These are phyloP conservation scores for Fonsecaea monophora DNA, from an alignment of 2,329 filamentous ascomycete species.

Conservation along the genomic window DNA sequence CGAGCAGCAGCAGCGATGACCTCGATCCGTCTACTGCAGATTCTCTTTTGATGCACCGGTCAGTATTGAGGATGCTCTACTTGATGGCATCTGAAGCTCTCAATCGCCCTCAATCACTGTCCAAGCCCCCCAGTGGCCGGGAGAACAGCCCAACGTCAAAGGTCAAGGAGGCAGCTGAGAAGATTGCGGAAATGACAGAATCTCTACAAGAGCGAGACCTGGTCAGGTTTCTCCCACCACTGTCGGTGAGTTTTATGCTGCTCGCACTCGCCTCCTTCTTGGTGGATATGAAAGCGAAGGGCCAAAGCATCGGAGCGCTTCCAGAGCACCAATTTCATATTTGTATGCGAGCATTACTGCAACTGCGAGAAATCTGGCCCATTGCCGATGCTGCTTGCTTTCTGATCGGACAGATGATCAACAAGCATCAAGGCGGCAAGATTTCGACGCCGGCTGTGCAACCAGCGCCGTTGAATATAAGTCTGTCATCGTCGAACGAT, in stretches of 20 bases:
- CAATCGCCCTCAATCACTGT: slow-evolving; percentile 29
- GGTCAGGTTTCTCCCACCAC: slow-evolving; percentile 30
- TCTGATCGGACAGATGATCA: slow-evolving; percentile 36
- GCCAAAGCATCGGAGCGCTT: slow-evolving; percentile 12
- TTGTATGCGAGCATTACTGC: slow-evolving; percentile 31
- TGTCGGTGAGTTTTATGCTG: slow-evolving; percentile 34
- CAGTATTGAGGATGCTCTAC: slow-evolving; percentile 30
- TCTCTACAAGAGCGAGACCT: slow-evolving; percentile 29
- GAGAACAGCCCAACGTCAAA: slow-evolving; percentile 24
- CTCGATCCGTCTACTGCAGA: slow-evolving; percentile 15
- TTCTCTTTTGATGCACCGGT: slow-evolving; percentile 26
- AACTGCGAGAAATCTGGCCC: slow-evolving; percentile 34
- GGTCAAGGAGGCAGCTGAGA: slow-evolving; percentile 29
- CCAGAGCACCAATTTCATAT: slow-evolving; percentile 32
- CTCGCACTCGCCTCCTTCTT: slow-evolving; percentile 33
- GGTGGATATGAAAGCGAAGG: slow-evolving; percentile 33
- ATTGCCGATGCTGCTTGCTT: slow-evolving; percentile 35
- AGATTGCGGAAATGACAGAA: slow-evolving; percentile 31
- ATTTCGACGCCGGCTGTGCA: slow-evolving; percentile 24
- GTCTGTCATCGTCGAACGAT: slow-evolving; percentile 11
- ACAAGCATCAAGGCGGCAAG: slow-evolving; percentile 28
- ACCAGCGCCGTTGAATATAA: slow-evolving; percentile 10
- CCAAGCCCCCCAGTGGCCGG: slow-evolving; percentile 12
- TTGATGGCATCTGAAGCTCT: slow-evolving; percentile 33
- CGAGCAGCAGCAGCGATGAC: slow-evolving; percentile 6